Evolutionary conservation across 345 rosid genomes (phyloP), one percentile per base, ranked within the genome.

Genomic region (Hibiscus tridactylites): DNA sequence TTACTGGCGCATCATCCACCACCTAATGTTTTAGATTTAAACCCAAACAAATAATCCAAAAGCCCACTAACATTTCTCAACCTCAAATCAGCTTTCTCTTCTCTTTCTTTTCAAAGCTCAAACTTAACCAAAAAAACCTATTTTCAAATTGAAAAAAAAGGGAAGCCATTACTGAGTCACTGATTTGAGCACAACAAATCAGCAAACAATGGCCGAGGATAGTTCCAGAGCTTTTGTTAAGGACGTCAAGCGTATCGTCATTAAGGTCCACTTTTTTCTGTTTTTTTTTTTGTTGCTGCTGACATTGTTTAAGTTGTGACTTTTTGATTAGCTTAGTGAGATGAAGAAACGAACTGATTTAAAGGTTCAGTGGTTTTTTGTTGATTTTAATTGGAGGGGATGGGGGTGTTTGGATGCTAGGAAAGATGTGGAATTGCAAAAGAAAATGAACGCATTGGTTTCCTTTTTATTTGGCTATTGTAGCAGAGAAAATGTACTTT

Each of bases 211-310:
- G 84, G 78, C 54, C 77, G 81, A 73, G 79, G 96, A 95, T 77
- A 74, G 77, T 50, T 77, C 97, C 33, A 92, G 98, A 17, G 88
- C 73, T 68, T 96, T 92, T 69, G 74, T 90, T 70, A 87, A 74
- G 78, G 91, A 92, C 71, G 96, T 89, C 5, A 96, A 89, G 85
- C 99, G 99, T 78, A 66, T 96, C 60, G 89, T 92, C 77, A 80
- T 96, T 76, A 96, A 96, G 97, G 99, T 77, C 50, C 8, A n/a
- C 3, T 53, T 29, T 10, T 49, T 9, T 19, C 57, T 39, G 24
- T 5, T 0, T 57, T 2, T 58, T 42, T 58, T 24, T 42, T 15
- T 0, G 1, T 24, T 19, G 26, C 33, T 12, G 5, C 39, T 19
- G 24, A 58, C 71, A 65, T 35, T 59, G 39, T 46, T 42, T 2